Conservation (phyloP, 2,329 filamentous ascomycete genomes). For the Escovopsis sp. region DNA sequence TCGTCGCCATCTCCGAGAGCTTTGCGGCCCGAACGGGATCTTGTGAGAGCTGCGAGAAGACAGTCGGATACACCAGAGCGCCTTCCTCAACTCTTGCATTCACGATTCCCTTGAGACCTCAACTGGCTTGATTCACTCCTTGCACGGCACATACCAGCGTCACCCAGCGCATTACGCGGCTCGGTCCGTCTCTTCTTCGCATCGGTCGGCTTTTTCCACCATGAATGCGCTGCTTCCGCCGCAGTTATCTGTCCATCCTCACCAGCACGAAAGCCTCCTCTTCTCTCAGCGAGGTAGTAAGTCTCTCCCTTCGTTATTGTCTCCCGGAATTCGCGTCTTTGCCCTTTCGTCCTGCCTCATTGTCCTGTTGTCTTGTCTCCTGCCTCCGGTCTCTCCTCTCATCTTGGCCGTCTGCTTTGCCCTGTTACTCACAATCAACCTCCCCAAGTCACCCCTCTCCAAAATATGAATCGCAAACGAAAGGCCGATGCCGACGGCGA, state of each 20-base stretch:
- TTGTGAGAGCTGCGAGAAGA: too few relatives aligned
- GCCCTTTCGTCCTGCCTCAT: too few relatives aligned
- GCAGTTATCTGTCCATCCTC: conserved; percentile 43
- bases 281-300: conserved; percentile 39
- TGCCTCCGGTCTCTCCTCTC: too few relatives aligned
- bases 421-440: too few relatives aligned
- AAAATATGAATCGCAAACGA: conserved; percentile 56
- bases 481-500: conserved; percentile 70
- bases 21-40: too few relatives aligned
- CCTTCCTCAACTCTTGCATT: conserved; percentile 1
- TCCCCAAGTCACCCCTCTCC: conserved; percentile 26
- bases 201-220: conserved; percentile 11
- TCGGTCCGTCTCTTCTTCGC: not conserved
- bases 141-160: not conserved
- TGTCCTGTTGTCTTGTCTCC: too few relatives aligned
- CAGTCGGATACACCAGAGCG: too few relatives aligned
- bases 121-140: too few relatives aligned
- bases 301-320: conserved; percentile 13
- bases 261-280: conserved; percentile 40
- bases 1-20: too few relatives aligned
- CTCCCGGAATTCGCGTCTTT: too few relatives aligned
- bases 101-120: not conserved
- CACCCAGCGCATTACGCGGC: conserved; percentile 1
- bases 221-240: conserved; percentile 50
- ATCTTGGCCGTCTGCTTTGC: not conserved